Evolutionary conservation across 306 rosid species (phyloP), one percentile per base, ranked within the genome.

Genomic region (Adenanthera pavonina): DNA sequence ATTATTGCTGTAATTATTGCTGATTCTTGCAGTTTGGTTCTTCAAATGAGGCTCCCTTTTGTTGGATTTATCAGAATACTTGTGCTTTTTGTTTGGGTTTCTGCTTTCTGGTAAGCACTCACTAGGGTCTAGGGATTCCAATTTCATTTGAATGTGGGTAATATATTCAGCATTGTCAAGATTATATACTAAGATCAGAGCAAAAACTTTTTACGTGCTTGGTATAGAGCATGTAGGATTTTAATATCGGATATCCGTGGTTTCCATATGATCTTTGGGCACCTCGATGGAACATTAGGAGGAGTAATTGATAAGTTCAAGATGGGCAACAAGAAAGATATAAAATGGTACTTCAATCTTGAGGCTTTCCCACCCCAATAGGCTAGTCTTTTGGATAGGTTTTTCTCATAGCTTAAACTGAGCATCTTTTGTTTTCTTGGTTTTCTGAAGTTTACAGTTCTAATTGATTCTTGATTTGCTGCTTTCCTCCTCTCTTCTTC

Each of bases 71-170:
- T 43, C 74, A 12, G 33, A 64, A 69, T 69, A 41, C 51, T 84
- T 67, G 41, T 68, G 36, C 79, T 79, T 46, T 47, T 69, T 62
- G 65, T 82, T 84, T 81, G 85, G 72, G 9, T 85, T 65, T 86
- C 82, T 51, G 67, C 89, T 81, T 76, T 3, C 85, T 74, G 88
- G 96, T 89, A 84, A 81, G 82, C 33, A 49, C 11, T 60, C 59
- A 51, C 78, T 69, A 77, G 74, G 70, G 72, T 46, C 78, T 69
- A 77, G 74, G 70, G 72, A 54, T 77, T 84, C 72, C n/a, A 67
- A 59, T 33, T 69, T 78, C 20, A 53, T 52, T 43, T 67, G 6
- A 67, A 74, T 59, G 44, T 47, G 15, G 51, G 34, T 7, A 5
- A 13, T 60, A 4, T 14, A 12, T 54, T 41, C 43, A 20, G n/a